phyloP scores from a whole-genome alignment of 1,284 basidiomycete species.

The Cerioporus squamosus region DNA sequence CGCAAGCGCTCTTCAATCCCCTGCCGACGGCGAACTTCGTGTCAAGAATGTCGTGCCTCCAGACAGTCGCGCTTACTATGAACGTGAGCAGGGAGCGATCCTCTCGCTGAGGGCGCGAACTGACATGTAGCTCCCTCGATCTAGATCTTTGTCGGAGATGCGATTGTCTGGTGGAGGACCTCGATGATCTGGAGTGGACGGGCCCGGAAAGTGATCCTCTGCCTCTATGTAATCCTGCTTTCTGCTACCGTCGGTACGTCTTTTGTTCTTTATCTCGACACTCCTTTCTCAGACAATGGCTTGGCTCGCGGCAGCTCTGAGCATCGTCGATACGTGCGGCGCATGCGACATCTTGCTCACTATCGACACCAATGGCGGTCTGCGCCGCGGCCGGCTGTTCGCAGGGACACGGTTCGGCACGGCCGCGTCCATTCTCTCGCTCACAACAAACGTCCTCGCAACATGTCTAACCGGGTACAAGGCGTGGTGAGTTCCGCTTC shows the following conservation, averaged over 20 bases:
- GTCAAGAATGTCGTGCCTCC: background rate
- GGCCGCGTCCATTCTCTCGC: background rate
- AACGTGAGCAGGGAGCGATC: too few relatives aligned
- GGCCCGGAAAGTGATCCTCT: background rate
- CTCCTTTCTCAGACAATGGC: too few relatives aligned
- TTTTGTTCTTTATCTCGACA: too few relatives aligned
- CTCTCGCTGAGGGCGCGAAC: too few relatives aligned
- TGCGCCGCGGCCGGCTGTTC: background rate
- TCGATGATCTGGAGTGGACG: background rate
- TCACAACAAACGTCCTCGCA: background rate
- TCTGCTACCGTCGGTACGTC: too few relatives aligned
- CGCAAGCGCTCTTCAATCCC: background rate
- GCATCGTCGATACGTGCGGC: background rate
- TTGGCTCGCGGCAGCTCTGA: background rate
- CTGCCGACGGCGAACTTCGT: background rate
- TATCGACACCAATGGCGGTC: background rate
- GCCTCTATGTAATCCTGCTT: background rate
- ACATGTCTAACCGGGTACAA: background rate
- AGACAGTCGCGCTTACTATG: background rate
- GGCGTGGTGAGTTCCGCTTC: background rate
- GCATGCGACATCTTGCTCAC: background rate
- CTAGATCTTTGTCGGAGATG: background rate
- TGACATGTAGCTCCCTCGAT: background rate
- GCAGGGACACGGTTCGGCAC: background rate
- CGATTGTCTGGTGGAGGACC: background rate